A percentile compares a stretch with the other conserved stretches of the same genome.
Evolutionary conservation across 371 early-diverging fungal genomes (phyloP).

Genomic region (Mucor saturninus): DNA sequence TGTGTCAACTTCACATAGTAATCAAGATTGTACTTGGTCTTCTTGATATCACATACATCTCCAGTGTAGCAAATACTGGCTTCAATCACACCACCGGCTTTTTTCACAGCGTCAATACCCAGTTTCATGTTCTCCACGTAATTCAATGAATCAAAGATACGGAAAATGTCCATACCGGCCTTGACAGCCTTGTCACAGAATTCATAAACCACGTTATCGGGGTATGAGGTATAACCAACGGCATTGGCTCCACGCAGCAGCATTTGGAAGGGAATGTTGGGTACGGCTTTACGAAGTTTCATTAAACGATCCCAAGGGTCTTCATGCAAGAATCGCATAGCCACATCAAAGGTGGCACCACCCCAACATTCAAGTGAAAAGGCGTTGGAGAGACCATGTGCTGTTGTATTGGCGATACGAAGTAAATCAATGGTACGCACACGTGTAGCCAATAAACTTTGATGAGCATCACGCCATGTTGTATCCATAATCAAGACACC

Average conservation of each 20-base stretch:
- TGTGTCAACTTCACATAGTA: slow-evolving; percentile 90
- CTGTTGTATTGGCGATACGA: slow-evolving; percentile 83
- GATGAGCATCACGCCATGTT: slow-evolving; percentile 95
- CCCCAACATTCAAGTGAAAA: slow-evolving; percentile 93
- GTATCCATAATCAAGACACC: slow-evolving; percentile 91
- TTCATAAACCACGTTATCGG: slow-evolving; percentile 93
- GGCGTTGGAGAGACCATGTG: slow-evolving; percentile 83
- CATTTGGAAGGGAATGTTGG: slow-evolving; percentile 97
- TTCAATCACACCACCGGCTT: slow-evolving; percentile 94
- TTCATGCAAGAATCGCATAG: slow-evolving; percentile 92
- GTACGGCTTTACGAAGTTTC: slow-evolving; percentile 79
- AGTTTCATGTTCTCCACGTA: slow-evolving; percentile 92
- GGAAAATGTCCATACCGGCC: slow-evolving; percentile 93
- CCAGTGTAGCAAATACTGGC: slow-evolving; percentile 93
- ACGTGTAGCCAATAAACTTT: slow-evolving; percentile 90
- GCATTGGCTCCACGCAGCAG: slow-evolving; percentile 95
- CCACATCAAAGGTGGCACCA: slow-evolving; percentile 95
- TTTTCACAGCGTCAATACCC: slow-evolving; percentile 90
- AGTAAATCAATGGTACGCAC: slow-evolving; percentile 82
- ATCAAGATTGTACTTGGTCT: slow-evolving; percentile 78
- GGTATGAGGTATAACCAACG: slow-evolving; percentile 95
- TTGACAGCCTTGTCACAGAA: slow-evolving; percentile 90
- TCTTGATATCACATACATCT: slow-evolving; percentile 79
- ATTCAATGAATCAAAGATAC: slow-evolving; percentile 95
- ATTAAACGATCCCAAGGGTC: slow-evolving; percentile 93